Evolutionary conservation across 2,329 filamentous ascomycete genomes (phyloP), one percentile per base, ranked within the genome.

Genomic region (Diaporthe batatas): DNA sequence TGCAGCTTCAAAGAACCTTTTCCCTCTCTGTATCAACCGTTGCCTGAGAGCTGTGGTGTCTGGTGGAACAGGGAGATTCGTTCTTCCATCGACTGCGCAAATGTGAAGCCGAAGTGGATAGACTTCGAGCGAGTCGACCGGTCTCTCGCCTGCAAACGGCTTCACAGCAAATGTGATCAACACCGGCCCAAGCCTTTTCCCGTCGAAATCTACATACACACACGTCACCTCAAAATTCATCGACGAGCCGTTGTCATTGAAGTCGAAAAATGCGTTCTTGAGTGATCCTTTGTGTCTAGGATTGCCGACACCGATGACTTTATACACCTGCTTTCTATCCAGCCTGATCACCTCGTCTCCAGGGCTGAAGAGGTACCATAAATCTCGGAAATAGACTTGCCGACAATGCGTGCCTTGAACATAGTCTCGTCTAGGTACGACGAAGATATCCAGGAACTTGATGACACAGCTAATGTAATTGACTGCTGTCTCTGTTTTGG

Each of bases 141-240:
- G 55, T 55, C 73, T 79, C 29, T 78, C 76, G 5, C 79, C 78
- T 0, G 79, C 79, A 54, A 77, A 82, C 2, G 68, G 69, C 6
- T 64, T 39, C 51, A 82, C 75, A 0, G 72, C 23, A n/a, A 81
- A 78, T 0, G 10, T 68, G 1, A 72, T 75, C 1, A 3, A 14
- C 0, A 81, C 78, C 0, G 80, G 80, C 0, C 80, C 80, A 1
- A 81, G 62, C 1, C 68, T 25, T 5, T 76, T 76, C 0, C 81
- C 81, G 44, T 83, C 79, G 67, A 81, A 83, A 67, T 81, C 77
- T 21, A 81, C 74, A 34, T 78, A 77, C 18, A 79, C 76, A 68
- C 77, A 78, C 34, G 73, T 21, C 0, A 78, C 47, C 0, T 64
- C 55, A 12, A 77, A 57, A 7, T 62, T 36, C 1, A 44, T 42